Evolutionary conservation across 805 yeast genomes (phyloP).

Genomic region (Candida odintsovae): DNA sequence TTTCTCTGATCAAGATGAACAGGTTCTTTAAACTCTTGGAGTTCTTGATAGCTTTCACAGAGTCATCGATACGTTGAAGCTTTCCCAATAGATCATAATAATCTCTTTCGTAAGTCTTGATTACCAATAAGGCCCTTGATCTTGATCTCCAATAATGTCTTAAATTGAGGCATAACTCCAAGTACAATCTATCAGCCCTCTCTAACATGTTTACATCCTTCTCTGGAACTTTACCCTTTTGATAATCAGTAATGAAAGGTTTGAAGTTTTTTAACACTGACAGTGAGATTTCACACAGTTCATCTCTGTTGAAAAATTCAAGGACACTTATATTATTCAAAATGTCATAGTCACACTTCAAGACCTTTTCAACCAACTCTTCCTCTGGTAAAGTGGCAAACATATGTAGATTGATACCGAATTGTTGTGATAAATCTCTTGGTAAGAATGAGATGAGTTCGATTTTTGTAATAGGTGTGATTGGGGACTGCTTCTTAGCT

Average conservation of each 20-base stretch:
- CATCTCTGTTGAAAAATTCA: constrained; percentile 68
- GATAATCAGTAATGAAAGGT: constrained; percentile 56
- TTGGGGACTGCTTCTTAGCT: constrained; percentile 22
- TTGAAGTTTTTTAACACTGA: constrained; percentile 49
- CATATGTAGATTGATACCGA: constrained; percentile 70
- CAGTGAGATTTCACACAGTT: constrained; percentile 52
- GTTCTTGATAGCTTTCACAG: constrained; percentile 45
- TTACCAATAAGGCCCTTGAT: constrained; percentile 52
- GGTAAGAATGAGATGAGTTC: constrained; percentile 53
- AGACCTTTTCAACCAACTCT: constrained; percentile 47
- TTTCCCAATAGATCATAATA: constrained; percentile 55
- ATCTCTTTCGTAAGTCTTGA: constrained; percentile 57
- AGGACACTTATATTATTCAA: constrained; percentile 50
- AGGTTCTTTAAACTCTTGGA: constrained; percentile 52
- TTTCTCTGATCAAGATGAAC: constrained; percentile 59
- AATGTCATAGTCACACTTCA: constrained; percentile 54
- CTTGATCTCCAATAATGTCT: constrained; percentile 69
- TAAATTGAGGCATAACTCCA: constrained; percentile 63
- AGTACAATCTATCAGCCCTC: constrained; percentile 63
- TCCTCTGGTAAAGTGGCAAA: constrained; percentile 48
- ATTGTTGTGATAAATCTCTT: constrained; percentile 71
- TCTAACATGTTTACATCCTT: constrained; percentile 53
- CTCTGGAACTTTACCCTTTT: constrained; percentile 36
- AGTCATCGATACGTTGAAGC: constrained; percentile 52
- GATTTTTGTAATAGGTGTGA: constrained; percentile 34